Percentiles rank a stretch among this genome's conserved stretches.
phyloP scores from a whole-genome alignment of 495 filamentous ascomycete species.

The Annulohypoxylon nitens region DNA sequence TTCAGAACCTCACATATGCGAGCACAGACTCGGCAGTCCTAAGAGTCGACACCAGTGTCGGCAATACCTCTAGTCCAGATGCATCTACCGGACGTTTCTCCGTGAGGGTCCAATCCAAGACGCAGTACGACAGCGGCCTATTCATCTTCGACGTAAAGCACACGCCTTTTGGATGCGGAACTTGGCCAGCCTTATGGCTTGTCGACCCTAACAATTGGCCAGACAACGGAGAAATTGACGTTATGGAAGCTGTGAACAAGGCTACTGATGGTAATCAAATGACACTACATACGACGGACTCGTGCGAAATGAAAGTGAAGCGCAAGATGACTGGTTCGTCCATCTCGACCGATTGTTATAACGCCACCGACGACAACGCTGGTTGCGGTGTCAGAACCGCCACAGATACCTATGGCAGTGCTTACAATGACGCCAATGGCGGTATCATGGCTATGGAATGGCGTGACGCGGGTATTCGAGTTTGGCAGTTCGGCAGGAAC shows the following conservation, averaged over 20 bases:
- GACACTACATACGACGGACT: conserved; percentile 73
- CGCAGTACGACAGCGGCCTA: conserved; percentile 66
- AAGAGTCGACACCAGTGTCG: conserved; percentile 60
- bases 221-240: conserved; percentile 76
- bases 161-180: conserved; percentile 69
- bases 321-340: conserved; percentile 61
- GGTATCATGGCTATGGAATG: conserved; percentile 76
- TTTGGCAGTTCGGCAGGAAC: conserved; percentile 71
- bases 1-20: conserved; percentile 68
- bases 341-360: conserved; percentile 67
- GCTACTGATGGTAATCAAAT: conserved; percentile 67
- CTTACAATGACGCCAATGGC: conserved; percentile 70
- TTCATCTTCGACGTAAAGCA: conserved; percentile 72
- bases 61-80: conserved; percentile 48
- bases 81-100: conserved; percentile 65
- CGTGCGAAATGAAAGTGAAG: conserved; percentile 68
- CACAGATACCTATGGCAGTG: conserved; percentile 62
- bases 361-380: conserved; percentile 63
- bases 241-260: conserved; percentile 78
- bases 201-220: conserved; percentile 71
- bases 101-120: conserved; percentile 67
- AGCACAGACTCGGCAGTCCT: conserved; percentile 59
- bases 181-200: conserved; percentile 73
- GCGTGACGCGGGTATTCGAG: conserved; percentile 67
- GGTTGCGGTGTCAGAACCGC: conserved; percentile 66